Evolutionary conservation across 139 green algal species (phyloP), one percentile per base, ranked within the genome.

Genomic region (Coelastrella sp.): DNA sequence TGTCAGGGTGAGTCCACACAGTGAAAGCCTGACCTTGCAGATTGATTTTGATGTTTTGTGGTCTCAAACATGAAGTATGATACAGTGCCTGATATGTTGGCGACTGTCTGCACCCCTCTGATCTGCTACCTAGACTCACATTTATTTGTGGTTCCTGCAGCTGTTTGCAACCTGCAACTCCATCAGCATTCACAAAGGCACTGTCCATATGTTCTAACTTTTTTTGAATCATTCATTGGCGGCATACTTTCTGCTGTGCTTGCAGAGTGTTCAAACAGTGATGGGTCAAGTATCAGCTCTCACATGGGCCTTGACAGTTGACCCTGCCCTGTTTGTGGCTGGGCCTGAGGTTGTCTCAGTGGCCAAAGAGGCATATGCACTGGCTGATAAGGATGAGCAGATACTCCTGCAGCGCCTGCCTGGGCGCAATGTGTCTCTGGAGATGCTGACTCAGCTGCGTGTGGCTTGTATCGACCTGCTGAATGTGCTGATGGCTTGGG

Each of bases 401-500:
- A 50, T 66, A 23, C 87, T 90, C 62, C 32, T 83, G 59, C 68
- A 80, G 50, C 79, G 81, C 40, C 73, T 81, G 11, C 79, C 60
- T 75, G 81, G 76, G 41, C 73, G 80, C 67, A 71, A 86, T 51
- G 50, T 91, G 53, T 91, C 84, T 15, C 57, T 79, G 2, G 90
- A 94, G 34, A 60, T 75, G 30, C 67, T 97, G 35, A 88, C 85
- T 35, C 67, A 86, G 38, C 87, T 98, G 86, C 88, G 93, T 15
- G 89, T 91, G 37, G 88, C 90, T 2, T 97, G 93, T 90, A 91
- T 98, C 64, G 85, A 96, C 60, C 90, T 98, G 50, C 86, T 99
- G 74, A 91, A 87, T 25, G 93, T 91, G 4, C 88, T 93, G 8
- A 88, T 98, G 85, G 86, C 83, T 17, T 95, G 91, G 93, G 77